phyloP scores from a whole-genome alignment of 2,329 filamentous ascomycete genomes.

The Tolypocladium amazonense region DNA sequence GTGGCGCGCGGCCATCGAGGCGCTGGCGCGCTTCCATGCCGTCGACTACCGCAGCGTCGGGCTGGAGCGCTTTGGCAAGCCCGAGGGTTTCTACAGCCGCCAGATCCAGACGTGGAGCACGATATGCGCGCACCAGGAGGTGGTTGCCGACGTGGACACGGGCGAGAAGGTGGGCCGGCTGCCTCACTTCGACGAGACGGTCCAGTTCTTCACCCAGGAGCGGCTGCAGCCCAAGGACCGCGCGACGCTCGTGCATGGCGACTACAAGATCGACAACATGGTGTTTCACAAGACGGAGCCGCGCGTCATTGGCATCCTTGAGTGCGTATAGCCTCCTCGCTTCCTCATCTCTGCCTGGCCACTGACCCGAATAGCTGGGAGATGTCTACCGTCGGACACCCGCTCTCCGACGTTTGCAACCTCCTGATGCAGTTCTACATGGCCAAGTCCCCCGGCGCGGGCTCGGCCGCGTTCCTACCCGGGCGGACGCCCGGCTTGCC shows the following conservation, averaged over 20 bases:
- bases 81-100: conserved; percentile 69
- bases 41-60: conserved; percentile 57
- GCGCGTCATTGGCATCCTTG: conserved; percentile 81
- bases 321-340: conserved; percentile 36
- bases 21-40: conserved; percentile 75
- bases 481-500: conserved; percentile 54
- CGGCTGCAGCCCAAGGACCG: conserved; percentile 65
- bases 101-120: conserved; percentile 76
- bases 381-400: conserved; percentile 97
- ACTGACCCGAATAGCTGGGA: conserved; percentile 56
- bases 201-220: conserved; percentile 64
- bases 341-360: background rate
- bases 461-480: conserved; percentile 44
- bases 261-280: conserved; percentile 91
- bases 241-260: conserved; percentile 76
- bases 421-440: conserved; percentile 39
- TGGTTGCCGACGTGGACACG: conserved; percentile 66
- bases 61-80: conserved; percentile 63
- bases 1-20: conserved; percentile 78
- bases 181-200: conserved; percentile 72
- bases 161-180: conserved; percentile 67
- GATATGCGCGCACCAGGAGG: conserved; percentile 69
- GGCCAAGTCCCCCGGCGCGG: conserved; percentile 13
- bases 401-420: conserved; percentile 82
- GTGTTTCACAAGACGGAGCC: conserved; percentile 85